phyloP scores from a whole-genome alignment of 139 green algal species.

The Chlamydomonas sphaeroides region DNA sequence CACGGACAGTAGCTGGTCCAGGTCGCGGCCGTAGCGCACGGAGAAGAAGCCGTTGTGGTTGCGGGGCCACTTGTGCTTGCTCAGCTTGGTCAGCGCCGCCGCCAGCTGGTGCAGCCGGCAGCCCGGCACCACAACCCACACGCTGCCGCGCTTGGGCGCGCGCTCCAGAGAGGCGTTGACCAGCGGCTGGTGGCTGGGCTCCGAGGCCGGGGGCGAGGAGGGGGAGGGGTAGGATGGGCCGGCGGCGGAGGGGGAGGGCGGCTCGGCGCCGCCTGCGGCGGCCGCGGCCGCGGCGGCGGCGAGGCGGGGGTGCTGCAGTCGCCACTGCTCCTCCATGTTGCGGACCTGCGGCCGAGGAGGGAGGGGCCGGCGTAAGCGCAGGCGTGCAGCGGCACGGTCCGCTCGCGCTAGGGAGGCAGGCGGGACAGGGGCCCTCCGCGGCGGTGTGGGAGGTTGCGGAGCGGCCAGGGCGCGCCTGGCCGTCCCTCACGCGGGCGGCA shows the following conservation, averaged over 20 bases:
- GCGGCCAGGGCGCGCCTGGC: too few relatives aligned
- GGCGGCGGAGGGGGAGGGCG: not conserved
- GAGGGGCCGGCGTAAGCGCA: too few relatives aligned
- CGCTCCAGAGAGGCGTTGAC: not conserved
- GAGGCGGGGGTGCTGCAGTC: constrained; percentile 1
- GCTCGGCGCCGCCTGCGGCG: not conserved
- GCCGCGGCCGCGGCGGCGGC: not conserved
- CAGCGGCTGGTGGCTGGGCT: too few relatives aligned
- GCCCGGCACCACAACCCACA: constrained; percentile 28
- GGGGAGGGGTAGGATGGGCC: too few relatives aligned
- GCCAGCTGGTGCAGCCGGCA: constrained; percentile 30
- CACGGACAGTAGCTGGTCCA: not conserved
- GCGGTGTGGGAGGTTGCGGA: too few relatives aligned
- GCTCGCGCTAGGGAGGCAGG: too few relatives aligned
- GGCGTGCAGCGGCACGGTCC: too few relatives aligned
- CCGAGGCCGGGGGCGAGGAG: too few relatives aligned
- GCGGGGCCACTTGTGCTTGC: constrained; percentile 19
- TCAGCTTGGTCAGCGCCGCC: not conserved
- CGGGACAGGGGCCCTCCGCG: too few relatives aligned
- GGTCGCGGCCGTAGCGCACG: not conserved
- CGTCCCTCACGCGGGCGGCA: too few relatives aligned
- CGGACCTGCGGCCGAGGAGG: constrained; percentile 11
- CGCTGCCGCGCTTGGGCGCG: constrained; percentile 15
- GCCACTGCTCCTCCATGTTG: constrained; percentile 23
- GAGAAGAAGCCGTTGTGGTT: constrained; percentile 41